Conservation (phyloP, 805 yeast species). For the Spathaspora passalidarum region DNA sequence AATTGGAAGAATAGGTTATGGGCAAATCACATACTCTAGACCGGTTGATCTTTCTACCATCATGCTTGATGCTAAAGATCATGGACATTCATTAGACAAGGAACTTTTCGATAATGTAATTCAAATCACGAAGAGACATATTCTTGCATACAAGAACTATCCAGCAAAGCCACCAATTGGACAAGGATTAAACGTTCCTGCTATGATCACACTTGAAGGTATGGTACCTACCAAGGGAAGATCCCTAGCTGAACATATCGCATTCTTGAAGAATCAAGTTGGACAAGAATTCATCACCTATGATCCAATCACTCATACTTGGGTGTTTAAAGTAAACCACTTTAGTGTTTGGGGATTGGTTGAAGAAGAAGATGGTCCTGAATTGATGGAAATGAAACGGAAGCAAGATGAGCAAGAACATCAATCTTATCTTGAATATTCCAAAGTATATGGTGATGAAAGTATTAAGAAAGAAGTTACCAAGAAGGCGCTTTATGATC, state of each 20-base stretch:
- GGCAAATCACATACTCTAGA: slow-evolving; percentile 60
- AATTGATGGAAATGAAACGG: slow-evolving; percentile 29
- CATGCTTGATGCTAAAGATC: slow-evolving; percentile 35
- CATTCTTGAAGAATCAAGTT: slow-evolving; percentile 45
- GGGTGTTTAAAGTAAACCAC: slow-evolving; percentile 84
- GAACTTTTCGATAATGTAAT: slow-evolving; percentile 36
- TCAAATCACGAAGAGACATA: slow-evolving; percentile 45
- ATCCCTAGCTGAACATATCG: slow-evolving; percentile 47
- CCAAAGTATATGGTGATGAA: slow-evolving; percentile 27
- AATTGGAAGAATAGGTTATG: slow-evolving; percentile 65
- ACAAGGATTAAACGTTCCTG: slow-evolving; percentile 71
- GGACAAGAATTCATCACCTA: slow-evolving; percentile 82
- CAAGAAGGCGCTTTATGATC: slow-evolving; percentile 27
- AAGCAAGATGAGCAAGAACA: slow-evolving; percentile 42
- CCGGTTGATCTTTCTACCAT: slow-evolving; percentile 69
- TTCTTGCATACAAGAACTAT: slow-evolving; percentile 64
- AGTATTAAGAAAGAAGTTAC: slow-evolving; percentile 30
- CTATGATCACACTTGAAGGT: slow-evolving; percentile 64
- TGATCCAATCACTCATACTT: slow-evolving; percentile 68
- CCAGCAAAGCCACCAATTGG: slow-evolving; percentile 58
- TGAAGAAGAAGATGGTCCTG: slow-evolving; percentile 10
- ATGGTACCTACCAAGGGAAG: slow-evolving; percentile 49
- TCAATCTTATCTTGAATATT: slow-evolving; percentile 29
- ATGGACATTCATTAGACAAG: slow-evolving; percentile 34
- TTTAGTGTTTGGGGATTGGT: slow-evolving; percentile 93